Evolutionary conservation across 768 basidiomycete genomes (phyloP), one percentile per base, ranked within the genome.

Genomic region (Suillus luteus): DNA sequence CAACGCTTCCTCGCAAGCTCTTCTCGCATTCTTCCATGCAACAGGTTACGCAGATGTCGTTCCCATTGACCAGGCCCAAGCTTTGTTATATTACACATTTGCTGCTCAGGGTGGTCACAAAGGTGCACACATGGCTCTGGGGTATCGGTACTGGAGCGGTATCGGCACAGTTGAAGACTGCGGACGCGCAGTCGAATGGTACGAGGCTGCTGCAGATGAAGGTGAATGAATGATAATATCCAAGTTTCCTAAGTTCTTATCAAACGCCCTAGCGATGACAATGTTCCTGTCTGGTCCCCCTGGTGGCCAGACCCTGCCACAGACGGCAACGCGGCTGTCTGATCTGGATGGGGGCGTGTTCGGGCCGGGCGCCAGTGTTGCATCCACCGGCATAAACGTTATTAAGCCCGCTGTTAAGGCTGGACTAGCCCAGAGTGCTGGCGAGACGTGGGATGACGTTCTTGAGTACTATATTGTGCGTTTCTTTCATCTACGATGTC

Each of bases 121-220:
- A 68, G 90, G 91, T 6, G 92, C 96, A 0, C 89, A 95, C 73
- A 95, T 96, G 93, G 87, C 94, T 2, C 81, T 99, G 38, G 97
- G 89, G 0, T 99, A 96, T 75, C 86, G 95, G 33, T 89, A 96
- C 71, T 99, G 95, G 96, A 89, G 92, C 44, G 97, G 97, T 1
- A 97, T 99, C 63, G 93, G 96, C 12, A 90, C 94, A 1, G 79
- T 86, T 60, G 95, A 98, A 73, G 88, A 89, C 68, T 99, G 97
- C 75, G 82, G 88, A 69, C 80, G 85, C 12, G 93, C 97, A 15
- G 78, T 94, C 61, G 84, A 85, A 33, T 98, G 93, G 91, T 99
- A 99, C 73, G 91, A 95, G 71, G 82, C 80, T 48, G 94, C 95
- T 1, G 92, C 96, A 17, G 92, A 95, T 66, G 86, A 93, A 77